phyloP scores from a whole-genome alignment of 2,329 filamentous ascomycete genomes.

The Fusarium hainanense region DNA sequence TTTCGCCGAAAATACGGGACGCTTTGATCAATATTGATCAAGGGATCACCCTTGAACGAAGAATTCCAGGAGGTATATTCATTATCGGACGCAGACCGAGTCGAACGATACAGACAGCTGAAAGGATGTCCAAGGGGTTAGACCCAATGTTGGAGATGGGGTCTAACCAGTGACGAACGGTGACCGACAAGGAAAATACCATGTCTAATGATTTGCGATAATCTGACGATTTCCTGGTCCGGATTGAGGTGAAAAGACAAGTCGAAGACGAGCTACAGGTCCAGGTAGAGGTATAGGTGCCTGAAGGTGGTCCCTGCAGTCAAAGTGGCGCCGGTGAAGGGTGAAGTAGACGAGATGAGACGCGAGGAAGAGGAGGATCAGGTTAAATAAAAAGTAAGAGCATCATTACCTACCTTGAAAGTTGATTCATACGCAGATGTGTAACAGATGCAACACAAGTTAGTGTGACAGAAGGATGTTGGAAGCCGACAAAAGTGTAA shows the following conservation, averaged over 20 bases:
- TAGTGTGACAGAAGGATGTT: slow-evolving; percentile 30
- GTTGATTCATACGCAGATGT: slow-evolving; percentile 5
- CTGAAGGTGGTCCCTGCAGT: slow-evolving; percentile 14
- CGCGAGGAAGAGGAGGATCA: not conserved
- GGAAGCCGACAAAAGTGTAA: slow-evolving; percentile 9
- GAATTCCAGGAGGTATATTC: slow-evolving; percentile 20
- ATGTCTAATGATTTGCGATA: slow-evolving; percentile 1
- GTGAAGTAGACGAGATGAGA: not conserved
- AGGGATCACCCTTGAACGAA: slow-evolving; percentile 17
- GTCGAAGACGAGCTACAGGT: not conserved
- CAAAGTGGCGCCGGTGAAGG: slow-evolving; percentile 11
- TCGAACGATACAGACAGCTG: slow-evolving; percentile 30
- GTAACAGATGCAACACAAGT: slow-evolving; percentile 23
- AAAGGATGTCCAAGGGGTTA: slow-evolving; percentile 5
- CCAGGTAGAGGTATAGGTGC: not conserved
- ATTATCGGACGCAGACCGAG: slow-evolving; percentile 20
- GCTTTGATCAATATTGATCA: slow-evolving; percentile 14
- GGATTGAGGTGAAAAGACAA: not conserved
- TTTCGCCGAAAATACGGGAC: slow-evolving; percentile 30
- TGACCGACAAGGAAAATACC: not conserved
- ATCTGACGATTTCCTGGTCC: slow-evolving; percentile 8
- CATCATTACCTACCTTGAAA: slow-evolving; percentile 6
- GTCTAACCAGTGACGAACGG: not conserved
- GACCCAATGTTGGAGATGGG: slow-evolving; percentile 7
- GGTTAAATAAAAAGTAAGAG: not conserved